Conservation (phyloP, 2,329 filamentous ascomycete genomes). For the Elsinoe perseae region DNA sequence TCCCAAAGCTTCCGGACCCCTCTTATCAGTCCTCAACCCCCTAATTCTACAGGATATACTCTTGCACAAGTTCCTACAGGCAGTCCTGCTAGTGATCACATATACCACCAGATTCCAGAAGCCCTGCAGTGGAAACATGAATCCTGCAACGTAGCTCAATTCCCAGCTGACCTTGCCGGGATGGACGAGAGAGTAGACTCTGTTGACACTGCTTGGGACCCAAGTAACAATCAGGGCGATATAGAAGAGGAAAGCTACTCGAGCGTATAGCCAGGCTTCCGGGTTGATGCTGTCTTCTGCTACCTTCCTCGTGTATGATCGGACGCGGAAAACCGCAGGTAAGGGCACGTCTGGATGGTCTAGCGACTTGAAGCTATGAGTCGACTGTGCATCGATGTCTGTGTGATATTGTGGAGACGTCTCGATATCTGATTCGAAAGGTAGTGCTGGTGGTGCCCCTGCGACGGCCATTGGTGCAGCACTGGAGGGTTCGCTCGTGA, state of each 20-base stretch:
- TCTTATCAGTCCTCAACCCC: not conserved
- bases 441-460: not conserved
- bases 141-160: conserved; percentile 12
- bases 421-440: not conserved
- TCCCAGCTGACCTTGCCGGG: conserved; percentile 7
- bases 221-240: conserved; percentile 38
- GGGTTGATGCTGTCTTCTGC: conserved; percentile 22
- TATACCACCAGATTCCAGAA: conserved; percentile 17
- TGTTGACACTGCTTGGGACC: conserved; percentile 17
- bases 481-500: conserved; percentile 9
- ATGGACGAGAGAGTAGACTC: conserved; percentile 8
- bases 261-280: conserved; percentile 34
- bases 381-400: not conserved
- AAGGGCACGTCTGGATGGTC: not conserved
- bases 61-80: not conserved
- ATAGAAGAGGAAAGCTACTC: conserved; percentile 36
- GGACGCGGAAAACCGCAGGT: conserved; percentile 4
- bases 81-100: conserved; percentile 12
- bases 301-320: conserved; percentile 7
- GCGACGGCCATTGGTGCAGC: not conserved
- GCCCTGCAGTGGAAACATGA: conserved; percentile 15
- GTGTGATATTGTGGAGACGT: not conserved
- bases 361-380: not conserved
- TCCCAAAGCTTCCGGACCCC: not conserved
- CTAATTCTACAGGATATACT: not conserved